phyloP scores from a whole-genome alignment of 2,329 filamentous ascomycete genomes.

The Ascocoryne sarcoides region DNA sequence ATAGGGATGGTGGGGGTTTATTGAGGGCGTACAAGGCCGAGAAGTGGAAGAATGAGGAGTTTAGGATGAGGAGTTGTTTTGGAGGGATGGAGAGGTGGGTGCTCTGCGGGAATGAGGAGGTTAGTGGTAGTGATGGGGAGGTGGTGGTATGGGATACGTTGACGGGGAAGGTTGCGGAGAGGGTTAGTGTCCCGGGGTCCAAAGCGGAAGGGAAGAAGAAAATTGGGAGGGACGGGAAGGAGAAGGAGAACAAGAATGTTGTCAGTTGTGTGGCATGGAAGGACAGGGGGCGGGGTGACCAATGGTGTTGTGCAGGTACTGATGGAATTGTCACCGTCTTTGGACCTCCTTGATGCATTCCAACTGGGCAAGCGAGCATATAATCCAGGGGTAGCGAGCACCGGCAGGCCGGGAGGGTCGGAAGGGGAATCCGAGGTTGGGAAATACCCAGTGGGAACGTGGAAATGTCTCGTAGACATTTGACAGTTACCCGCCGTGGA shows the following conservation, averaged over 20 bases:
- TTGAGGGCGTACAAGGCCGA: constrained; percentile 60
- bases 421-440: too few relatives aligned
- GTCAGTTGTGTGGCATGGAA: constrained; percentile 56
- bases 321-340: constrained; percentile 58
- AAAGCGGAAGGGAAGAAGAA: constrained; percentile 35
- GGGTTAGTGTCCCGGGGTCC: constrained; percentile 39
- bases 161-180: constrained; percentile 58
- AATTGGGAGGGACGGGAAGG: constrained; percentile 51
- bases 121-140: constrained; percentile 16
- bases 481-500: too few relatives aligned
- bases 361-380: too few relatives aligned
- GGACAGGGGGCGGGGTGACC: constrained; percentile 51
- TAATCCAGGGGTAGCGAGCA: too few relatives aligned
- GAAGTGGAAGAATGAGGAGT: constrained; percentile 32
- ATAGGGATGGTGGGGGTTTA: constrained; percentile 63
- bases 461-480: too few relatives aligned
- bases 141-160: constrained; percentile 77
- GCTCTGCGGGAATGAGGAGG: constrained; percentile 66
- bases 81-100: constrained; percentile 71
- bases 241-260: constrained; percentile 50
- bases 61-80: constrained; percentile 37
- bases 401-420: too few relatives aligned
- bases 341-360: constrained; percentile 34
- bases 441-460: too few relatives aligned
- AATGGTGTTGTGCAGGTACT: constrained; percentile 57